A percentile compares a stretch with the other conserved stretches of the same genome.
These are phyloP conservation scores for Thielaviopsis musarum DNA, from an alignment of 2,329 filamentous ascomycete species.

Conservation along the genomic window DNA sequence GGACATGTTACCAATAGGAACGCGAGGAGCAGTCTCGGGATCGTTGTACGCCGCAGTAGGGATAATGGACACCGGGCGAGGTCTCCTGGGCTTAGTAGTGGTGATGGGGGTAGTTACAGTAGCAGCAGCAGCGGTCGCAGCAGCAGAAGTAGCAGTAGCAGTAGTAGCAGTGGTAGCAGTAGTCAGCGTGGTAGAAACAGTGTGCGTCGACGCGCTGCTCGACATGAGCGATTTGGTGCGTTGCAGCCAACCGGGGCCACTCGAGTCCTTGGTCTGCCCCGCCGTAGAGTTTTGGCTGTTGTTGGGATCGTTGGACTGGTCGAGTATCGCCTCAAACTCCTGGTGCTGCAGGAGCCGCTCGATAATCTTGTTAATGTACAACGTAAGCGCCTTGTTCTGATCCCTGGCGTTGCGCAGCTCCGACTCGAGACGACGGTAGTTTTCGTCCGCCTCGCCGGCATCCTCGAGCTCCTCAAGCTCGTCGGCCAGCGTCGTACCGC, in stretches of 20 bases:
- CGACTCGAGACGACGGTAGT: slow-evolving; percentile 51
- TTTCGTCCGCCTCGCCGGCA: slow-evolving; percentile 42
- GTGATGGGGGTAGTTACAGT: slow-evolving; percentile 11
- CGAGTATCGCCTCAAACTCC: slow-evolving; percentile 85
- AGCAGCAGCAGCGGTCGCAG: slow-evolving; percentile 12
- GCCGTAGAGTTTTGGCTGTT: slow-evolving; percentile 75
- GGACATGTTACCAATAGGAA: slow-evolving; percentile 46
- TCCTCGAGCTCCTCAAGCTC: slow-evolving; percentile 75
- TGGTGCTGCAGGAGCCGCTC: slow-evolving; percentile 85
- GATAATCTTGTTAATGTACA: slow-evolving; percentile 99
- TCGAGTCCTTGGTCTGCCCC: slow-evolving; percentile 29
- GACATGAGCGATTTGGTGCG: slow-evolving; percentile 34
- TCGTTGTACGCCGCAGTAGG: slow-evolving; percentile 35
- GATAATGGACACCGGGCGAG: slow-evolving; percentile 42
- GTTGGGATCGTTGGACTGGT: slow-evolving; percentile 53
- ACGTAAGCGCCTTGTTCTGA: slow-evolving; percentile 88
- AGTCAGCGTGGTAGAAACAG: slow-evolving; percentile 31
- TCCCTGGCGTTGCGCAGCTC: slow-evolving; percentile 72
- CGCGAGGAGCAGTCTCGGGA: slow-evolving; percentile 58
- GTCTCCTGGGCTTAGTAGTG: slow-evolving; percentile 25
- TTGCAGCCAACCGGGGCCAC: slow-evolving; percentile 35
- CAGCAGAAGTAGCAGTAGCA: slow-evolving; percentile 11
- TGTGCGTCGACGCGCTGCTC: slow-evolving; percentile 22
- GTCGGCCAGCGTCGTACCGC: slow-evolving; percentile 56
- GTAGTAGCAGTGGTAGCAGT: slow-evolving; percentile 7